Evolutionary conservation across 1,284 basidiomycete species (phyloP), one percentile per base, ranked within the genome.

Genomic region (Rhodotorula sp.): DNA sequence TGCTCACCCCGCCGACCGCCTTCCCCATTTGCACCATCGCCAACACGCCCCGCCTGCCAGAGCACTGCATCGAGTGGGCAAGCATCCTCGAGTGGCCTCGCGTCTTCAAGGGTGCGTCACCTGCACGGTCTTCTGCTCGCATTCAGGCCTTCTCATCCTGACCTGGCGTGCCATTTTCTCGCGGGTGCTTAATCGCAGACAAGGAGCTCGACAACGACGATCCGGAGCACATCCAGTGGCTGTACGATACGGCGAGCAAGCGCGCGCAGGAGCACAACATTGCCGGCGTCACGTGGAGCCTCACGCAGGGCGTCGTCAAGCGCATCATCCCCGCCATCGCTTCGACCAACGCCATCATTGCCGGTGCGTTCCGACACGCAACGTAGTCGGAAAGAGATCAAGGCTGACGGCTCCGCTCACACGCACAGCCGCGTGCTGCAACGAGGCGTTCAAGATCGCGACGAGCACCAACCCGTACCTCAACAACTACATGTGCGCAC

Each of bases 21-120:
- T 99, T 95, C 81, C 97, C 97, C 0, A 98, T 99, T 74, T 99
- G 97, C 81, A 99, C 97, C 2, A 98, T 99, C 74, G 97, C 97
- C 68, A 99, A 99, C 80, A 99, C 97, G 0, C 97, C 97, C 23
- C 90, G 97, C 68, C 85, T 99, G 46, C 97, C 97, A 5, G 97
- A 99, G 81, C 97, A 99, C 81, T 99, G 97, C 80, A 98, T 99
- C 80, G 97, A 99, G 82, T 99, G 97, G 96, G 97, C 97, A 0
- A 95, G 92, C 60, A 95, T 99, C n/a, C 85, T 99, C 49, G 95
- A 99, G 82, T 99, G 97, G 97, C 96, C 96, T 7, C 88, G 89
- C 49, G 88, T 93, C 1, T 90, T 91, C 78, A 91, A 90, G 81
- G 92, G 93, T 93, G 67, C 68, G 84, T 74, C 57, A 5, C 7